These are phyloP conservation scores for Thamnidium elegans DNA, from an alignment of 192 early-diverging fungal genomes.

Conservation along the genomic window DNA sequence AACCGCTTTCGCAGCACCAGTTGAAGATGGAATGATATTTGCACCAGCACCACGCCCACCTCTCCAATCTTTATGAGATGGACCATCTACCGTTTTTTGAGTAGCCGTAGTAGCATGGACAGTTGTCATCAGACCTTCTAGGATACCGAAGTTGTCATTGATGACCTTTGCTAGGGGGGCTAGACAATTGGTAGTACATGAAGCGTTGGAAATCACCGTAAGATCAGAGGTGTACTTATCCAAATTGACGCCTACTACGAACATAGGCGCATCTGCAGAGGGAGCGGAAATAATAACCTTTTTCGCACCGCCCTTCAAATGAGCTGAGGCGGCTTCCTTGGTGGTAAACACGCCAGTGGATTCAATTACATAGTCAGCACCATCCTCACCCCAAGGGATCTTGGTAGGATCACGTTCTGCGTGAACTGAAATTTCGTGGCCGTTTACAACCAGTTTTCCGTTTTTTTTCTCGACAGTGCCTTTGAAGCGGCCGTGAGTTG, in stretches of 20 bases:
- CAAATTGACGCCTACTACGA: conserved; percentile 94
- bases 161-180: conserved; percentile 95
- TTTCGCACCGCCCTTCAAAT: conserved; percentile 91
- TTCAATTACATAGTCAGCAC: conserved; percentile 93
- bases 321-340: conserved; percentile 74
- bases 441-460: conserved; percentile 87
- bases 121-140: conserved; percentile 96
- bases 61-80: conserved; percentile 94
- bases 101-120: conserved; percentile 96
- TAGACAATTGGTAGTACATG: conserved; percentile 99
- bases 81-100: conserved; percentile 98
- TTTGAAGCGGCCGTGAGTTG: conserved; percentile 93
- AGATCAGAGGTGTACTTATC: conserved; percentile 80
- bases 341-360: conserved; percentile 98
- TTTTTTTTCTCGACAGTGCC: conserved; percentile 71
- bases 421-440: conserved; percentile 69
- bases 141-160: conserved; percentile 91
- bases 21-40: conserved; percentile 97
- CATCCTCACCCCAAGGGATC: conserved; percentile 80
- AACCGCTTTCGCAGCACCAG: conserved; percentile 97
- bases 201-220: conserved; percentile 93
- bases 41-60: conserved; percentile 85
- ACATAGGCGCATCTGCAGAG: conserved; percentile 94
- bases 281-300: conserved; percentile 98
- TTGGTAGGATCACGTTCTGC: conserved; percentile 71